Evolutionary conservation across 192 early-diverging fungal genomes (phyloP), one percentile per base, ranked within the genome.

Genomic region (Podochytrium sp.): DNA sequence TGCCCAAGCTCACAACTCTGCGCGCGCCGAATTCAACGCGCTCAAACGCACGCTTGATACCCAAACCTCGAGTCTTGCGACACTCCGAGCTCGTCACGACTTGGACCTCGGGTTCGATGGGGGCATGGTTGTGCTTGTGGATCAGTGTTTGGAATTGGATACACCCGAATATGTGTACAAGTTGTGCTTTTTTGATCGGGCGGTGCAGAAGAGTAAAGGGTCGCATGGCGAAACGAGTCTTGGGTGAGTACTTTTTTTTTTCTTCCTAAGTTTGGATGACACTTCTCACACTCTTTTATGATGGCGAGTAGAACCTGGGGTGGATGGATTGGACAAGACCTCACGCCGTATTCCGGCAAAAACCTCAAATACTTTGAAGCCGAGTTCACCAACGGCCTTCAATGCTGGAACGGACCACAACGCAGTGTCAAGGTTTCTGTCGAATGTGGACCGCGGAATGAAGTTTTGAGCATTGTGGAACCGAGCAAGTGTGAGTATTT

Each of bases 341-440:
- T 67, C 6, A 75, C 74, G 12, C 14, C 18, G 3, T 67, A 32
- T 34, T 58, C 52, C 53, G 74, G 74, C 2, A 75, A 75, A 52
- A 37, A 75, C 53, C 55, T 76, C 35, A 70, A 70, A 25, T 90
- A 94, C 67, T 51, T 69, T 5, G 60, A 79, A 39, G 92, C 93
- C 72, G 73, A 81, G 62, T 95, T 91, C 72, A 78, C 76, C 1
- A 72, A 86, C 59, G 97, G 97, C 32, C 78, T 86, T 12, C 80
- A 84, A 39, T 99, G 97, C 81, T 99, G 97, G 97, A 95, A 97
- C 69, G 97, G 96, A 0, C 97, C 96, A 1, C 81, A 89, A n/a
- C 84, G 97, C 35, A 91, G 90, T 18, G 75, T 91, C 2, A 84
- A 83, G 74, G 83, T 89, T 12, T 56, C 69, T 29, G 78, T 97